phyloP scores from a whole-genome alignment of 345 rosid species.

The Zanthoxylum bungeanum region DNA sequence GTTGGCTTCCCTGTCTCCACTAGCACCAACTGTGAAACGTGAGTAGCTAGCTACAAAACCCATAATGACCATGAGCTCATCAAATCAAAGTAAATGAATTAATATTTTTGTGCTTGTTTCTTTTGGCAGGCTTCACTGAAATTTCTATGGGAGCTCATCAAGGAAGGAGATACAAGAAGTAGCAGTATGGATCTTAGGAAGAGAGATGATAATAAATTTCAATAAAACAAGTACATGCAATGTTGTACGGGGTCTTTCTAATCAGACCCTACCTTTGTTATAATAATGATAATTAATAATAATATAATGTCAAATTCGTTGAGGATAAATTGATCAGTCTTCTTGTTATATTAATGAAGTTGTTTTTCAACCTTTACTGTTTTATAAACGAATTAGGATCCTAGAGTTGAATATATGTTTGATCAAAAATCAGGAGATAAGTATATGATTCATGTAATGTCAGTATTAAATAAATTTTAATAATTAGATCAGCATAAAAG shows the following conservation, averaged over 20 bases:
- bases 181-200: not conserved
- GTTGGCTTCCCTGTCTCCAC: slow-evolving; percentile 40
- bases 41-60: slow-evolving; percentile 2
- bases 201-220: not conserved
- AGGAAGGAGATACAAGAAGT: not conserved
- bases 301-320: not conserved
- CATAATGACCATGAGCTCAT: no score
- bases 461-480: no score
- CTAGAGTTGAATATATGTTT: no score
- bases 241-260: not conserved
- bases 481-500: no score
- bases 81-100: not conserved
- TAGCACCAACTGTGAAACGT: slow-evolving; percentile 31
- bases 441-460: no score
- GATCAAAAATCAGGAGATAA: no score
- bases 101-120: not conserved
- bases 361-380: no score
- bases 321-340: not conserved
- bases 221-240: not conserved
- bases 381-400: no score
- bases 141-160: not conserved
- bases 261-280: not conserved
- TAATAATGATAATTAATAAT: not conserved
- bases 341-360: no score
- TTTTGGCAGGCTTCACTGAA: not conserved